phyloP scores from a whole-genome alignment of 2,329 filamentous ascomycete species.

The Berkeleyomyces rouxiae region DNA sequence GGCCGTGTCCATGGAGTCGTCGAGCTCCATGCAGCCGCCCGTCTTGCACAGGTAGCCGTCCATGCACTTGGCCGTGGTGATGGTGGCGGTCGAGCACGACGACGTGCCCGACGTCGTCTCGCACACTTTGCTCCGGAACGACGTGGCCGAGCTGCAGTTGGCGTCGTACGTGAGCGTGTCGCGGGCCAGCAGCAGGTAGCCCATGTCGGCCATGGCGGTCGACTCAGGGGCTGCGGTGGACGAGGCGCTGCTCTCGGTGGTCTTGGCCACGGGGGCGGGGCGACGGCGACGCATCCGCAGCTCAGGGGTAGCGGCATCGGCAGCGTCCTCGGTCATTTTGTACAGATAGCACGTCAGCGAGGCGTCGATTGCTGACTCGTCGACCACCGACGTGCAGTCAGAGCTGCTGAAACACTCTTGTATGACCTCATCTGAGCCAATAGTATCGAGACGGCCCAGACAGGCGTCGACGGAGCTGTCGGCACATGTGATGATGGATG shows the following conservation, averaged over 20 bases:
- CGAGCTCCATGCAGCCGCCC: constrained; percentile 27
- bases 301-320: constrained; percentile 3
- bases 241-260: constrained; percentile 2
- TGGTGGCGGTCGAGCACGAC: constrained; percentile 25
- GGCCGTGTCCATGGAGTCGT: constrained; percentile 25
- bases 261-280: neutral
- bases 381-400: constrained; percentile 20
- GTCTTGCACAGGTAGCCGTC: constrained; percentile 29
- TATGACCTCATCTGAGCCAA: constrained; percentile 21
- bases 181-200: constrained; percentile 14
- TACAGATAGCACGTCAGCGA: constrained; percentile 21
- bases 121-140: constrained; percentile 21
- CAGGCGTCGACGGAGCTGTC: constrained; percentile 28
- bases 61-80: constrained; percentile 25
- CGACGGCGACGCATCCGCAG: constrained; percentile 12
- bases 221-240: neutral
- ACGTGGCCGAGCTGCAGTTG: constrained; percentile 15
- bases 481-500: constrained; percentile 23
- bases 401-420: constrained; percentile 23
- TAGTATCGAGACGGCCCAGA: constrained; percentile 21
- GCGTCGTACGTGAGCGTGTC: constrained; percentile 3
- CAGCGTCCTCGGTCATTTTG: constrained; percentile 14
- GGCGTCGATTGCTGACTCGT: constrained; percentile 20
- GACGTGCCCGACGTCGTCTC: constrained; percentile 19
- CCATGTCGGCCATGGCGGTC: constrained; percentile 13